Percentiles rank a stretch among this genome's conserved stretches.
Conservation (phyloP, 1,284 basidiomycete genomes). For the Takashimella koratensis region DNA sequence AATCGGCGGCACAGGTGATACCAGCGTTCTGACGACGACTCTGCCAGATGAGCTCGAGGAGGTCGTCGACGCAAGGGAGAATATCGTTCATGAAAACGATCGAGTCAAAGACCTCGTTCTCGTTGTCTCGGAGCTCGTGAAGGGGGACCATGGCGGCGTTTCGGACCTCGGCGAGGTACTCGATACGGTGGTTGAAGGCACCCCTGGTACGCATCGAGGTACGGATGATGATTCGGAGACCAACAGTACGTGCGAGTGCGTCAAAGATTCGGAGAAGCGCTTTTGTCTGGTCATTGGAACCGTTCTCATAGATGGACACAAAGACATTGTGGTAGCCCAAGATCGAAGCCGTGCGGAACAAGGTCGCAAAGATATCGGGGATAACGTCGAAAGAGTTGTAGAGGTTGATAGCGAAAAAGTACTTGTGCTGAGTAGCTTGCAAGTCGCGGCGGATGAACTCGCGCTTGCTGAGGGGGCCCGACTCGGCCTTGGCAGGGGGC, state of each 20-base stretch:
- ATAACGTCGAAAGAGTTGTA: slow-evolving; percentile 98
- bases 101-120: slow-evolving; percentile 87
- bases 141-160: slow-evolving; percentile 90
- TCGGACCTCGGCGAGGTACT: slow-evolving; percentile 93
- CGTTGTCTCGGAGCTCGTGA: slow-evolving; percentile 81
- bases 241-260: slow-evolving; percentile 78
- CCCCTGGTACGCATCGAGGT: slow-evolving; percentile 85
- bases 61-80: slow-evolving; percentile 88
- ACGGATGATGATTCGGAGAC: slow-evolving; percentile 83
- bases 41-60: slow-evolving; percentile 94
- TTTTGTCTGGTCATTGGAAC: slow-evolving; percentile 92
- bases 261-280: slow-evolving; percentile 88
- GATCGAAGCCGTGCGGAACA: slow-evolving; percentile 82
- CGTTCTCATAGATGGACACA: slow-evolving; percentile 97
- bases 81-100: slow-evolving; percentile 99
- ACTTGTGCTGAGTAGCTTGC: slow-evolving; percentile 68
- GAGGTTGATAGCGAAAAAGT: slow-evolving; percentile 96
- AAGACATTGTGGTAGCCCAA: slow-evolving; percentile 94
- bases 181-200: slow-evolving; percentile 96
- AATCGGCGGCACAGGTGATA: slow-evolving; percentile 92
- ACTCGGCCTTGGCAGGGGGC: slow-evolving; percentile 19
- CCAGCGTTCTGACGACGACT: slow-evolving; percentile 85
- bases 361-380: slow-evolving; percentile 90
- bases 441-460: slow-evolving; percentile 50
- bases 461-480: slow-evolving; percentile 48